phyloP scores from a whole-genome alignment of 129 eudicot genomes.

The Mikania micrantha region DNA sequence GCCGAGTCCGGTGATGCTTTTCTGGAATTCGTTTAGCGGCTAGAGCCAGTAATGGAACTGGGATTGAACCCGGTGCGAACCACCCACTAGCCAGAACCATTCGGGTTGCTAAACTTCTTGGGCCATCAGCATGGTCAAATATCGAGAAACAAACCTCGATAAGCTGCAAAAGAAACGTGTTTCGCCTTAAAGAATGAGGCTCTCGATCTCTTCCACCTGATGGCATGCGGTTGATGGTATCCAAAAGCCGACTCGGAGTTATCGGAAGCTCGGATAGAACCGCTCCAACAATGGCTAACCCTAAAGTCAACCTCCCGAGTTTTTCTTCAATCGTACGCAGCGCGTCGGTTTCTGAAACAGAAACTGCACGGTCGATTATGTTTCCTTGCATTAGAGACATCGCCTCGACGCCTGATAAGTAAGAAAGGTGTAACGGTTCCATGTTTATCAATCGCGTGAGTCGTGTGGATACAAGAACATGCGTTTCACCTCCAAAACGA shows the following conservation, averaged over 20 bases:
- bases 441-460: slow-evolving; percentile 62
- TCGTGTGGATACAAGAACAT: slow-evolving; percentile 76
- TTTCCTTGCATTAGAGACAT: slow-evolving; percentile 86
- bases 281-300: slow-evolving; percentile 89
- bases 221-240: slow-evolving; percentile 88
- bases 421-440: slow-evolving; percentile 78
- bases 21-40: slow-evolving; percentile 85
- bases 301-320: slow-evolving; percentile 88
- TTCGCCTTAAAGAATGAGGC: slow-evolving; percentile 46
- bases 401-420: slow-evolving; percentile 84
- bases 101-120: slow-evolving; percentile 76
- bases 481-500: slow-evolving; percentile 96
- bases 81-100: slow-evolving; percentile 95
- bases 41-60: slow-evolving; percentile 58
- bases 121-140: slow-evolving; percentile 91
- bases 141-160: slow-evolving; percentile 93
- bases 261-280: slow-evolving; percentile 88
- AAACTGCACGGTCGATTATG: slow-evolving; percentile 36
- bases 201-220: slow-evolving; percentile 63
- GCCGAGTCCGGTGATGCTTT: slow-evolving; percentile 49
- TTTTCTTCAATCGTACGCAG: slow-evolving; percentile 78
- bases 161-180: slow-evolving; percentile 77
- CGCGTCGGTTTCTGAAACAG: slow-evolving; percentile 70
- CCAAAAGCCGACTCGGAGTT: slow-evolving; percentile 84
- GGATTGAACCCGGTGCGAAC: slow-evolving; percentile 86